Conservation (phyloP, 164 flowering plant genomes). For the Sedum album region DNA sequence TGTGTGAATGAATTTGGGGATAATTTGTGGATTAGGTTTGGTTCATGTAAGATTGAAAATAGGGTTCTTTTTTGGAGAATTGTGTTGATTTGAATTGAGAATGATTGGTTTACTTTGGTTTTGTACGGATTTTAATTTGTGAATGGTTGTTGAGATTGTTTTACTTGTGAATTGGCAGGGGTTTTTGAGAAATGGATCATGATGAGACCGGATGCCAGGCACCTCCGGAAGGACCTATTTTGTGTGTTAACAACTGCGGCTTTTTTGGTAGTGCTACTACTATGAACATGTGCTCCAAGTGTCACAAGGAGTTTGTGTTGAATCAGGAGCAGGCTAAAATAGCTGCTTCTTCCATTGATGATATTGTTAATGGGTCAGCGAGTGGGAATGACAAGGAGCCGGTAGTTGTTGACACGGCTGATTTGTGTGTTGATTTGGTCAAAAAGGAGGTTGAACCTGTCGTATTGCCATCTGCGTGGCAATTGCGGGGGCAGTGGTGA, state of each 20-base stretch:
- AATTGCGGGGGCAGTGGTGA: slow-evolving; percentile 17
- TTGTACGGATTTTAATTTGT: neutral
- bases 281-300: slow-evolving; percentile 55
- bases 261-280: slow-evolving; percentile 50
- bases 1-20: neutral
- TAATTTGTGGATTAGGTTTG: neutral
- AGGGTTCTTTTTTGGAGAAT: neutral
- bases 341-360: slow-evolving; percentile 38
- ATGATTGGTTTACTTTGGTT: too few relatives aligned
- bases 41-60: too few relatives aligned
- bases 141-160: neutral
- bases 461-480: slow-evolving; percentile 13
- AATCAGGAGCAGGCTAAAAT: slow-evolving; percentile 39
- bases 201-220: slow-evolving; percentile 48
- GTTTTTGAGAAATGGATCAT: slow-evolving; percentile 34
- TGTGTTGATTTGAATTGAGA: too few relatives aligned
- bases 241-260: slow-evolving; percentile 47
- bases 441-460: slow-evolving; percentile 17
- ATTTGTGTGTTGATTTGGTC: slow-evolving; percentile 14
- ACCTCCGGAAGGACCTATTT: slow-evolving; percentile 36
- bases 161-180: slow-evolving; percentile 12
- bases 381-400: slow-evolving; percentile 22
- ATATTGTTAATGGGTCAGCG: slow-evolving; percentile 30
- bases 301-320: slow-evolving; percentile 39
- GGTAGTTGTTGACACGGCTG: slow-evolving; percentile 14